Conservation (phyloP, 768 basidiomycete species). For the Psilocybe azurescens region DNA sequence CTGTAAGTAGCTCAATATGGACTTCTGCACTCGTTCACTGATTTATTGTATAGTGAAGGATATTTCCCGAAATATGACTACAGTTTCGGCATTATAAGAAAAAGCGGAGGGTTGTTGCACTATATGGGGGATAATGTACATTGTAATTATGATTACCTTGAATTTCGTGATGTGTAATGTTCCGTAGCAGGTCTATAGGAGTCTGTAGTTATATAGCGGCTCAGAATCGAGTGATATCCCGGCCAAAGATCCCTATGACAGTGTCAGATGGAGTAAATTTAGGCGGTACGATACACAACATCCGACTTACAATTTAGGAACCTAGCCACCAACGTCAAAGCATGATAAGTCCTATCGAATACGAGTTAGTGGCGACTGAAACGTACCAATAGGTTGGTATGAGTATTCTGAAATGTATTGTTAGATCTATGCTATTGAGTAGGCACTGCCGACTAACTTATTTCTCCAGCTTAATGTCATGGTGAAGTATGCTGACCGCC, state of each 20-base stretch:
- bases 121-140: not conserved
- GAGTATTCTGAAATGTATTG: conserved; percentile 49
- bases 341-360: not conserved
- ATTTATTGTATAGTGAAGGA: conserved; percentile 11
- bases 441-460: conserved; percentile 49
- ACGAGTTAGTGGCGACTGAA: not conserved
- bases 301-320: conserved; percentile 66
- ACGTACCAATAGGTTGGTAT: conserved; percentile 71
- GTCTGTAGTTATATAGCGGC: not conserved
- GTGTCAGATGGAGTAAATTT: not conserved
- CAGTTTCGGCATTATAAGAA: conserved; percentile 16
- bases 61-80: conserved; percentile 16
- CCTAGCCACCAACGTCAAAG: conserved; percentile 38
- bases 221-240: conserved; percentile 75
- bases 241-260: conserved; percentile 71
- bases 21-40: not conserved
- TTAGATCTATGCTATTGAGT: not conserved
- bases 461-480: conserved; percentile 76
- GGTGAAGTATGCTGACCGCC: conserved; percentile 84
- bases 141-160: conserved; percentile 16
- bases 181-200: conserved; percentile 23
- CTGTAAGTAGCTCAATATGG: conserved; percentile 11
- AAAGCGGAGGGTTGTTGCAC: not conserved
- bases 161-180: not conserved
- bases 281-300: not conserved